Base-by-base conservation (phyloP, 2,329 filamentous ascomycete genomes). In the Epichloe uncinata region DNA sequence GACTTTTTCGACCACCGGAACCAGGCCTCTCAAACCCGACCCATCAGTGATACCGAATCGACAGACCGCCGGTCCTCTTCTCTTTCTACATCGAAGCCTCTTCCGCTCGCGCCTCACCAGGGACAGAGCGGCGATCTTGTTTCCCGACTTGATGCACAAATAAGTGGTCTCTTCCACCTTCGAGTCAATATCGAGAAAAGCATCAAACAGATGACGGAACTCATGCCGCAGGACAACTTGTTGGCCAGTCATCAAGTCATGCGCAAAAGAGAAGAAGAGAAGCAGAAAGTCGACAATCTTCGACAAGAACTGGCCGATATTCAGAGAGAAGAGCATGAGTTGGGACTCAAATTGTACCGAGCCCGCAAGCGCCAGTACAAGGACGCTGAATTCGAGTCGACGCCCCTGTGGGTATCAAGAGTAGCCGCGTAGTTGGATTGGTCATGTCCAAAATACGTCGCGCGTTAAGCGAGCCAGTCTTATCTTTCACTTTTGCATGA, bases 351-450 rank as follows among this genome's bases (percentile, higher is more conserved):
- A 64, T 70, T 93, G 49, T 79, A 87, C 62, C 72, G 84, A 20
- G 82, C 84, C 9, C 84, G 85, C 67, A 90, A 87, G 69, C 77
- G 86, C 45, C 74, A 81, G 57, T 85, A 90, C 58, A 77, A 82
- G 55, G 76, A 84, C 48, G 74, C 74, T 2, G 72, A 74, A 35
- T 84, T 73, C 58, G 81, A 86, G 59, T 79, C 78, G 11, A 83
- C 81, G 0, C 78, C 78, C 33, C 67, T 94, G 9, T 94, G 87
- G 87, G 84, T 94, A 46, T 77, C 83, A 59, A 75, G 87, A 55
- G 82, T 89, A 53, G 89, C 85, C 18, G 78, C 73, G 53, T 84
- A 63, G 75, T 18, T 13, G 35, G 44, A 9, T 7, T n/a, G 5
- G 35, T 7, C 9, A 18, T 11, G 13, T 4, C 8, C 13, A 4